phyloP scores from a whole-genome alignment of 2,329 filamentous ascomycete genomes.

The Exophiala phaeomuriformis region DNA sequence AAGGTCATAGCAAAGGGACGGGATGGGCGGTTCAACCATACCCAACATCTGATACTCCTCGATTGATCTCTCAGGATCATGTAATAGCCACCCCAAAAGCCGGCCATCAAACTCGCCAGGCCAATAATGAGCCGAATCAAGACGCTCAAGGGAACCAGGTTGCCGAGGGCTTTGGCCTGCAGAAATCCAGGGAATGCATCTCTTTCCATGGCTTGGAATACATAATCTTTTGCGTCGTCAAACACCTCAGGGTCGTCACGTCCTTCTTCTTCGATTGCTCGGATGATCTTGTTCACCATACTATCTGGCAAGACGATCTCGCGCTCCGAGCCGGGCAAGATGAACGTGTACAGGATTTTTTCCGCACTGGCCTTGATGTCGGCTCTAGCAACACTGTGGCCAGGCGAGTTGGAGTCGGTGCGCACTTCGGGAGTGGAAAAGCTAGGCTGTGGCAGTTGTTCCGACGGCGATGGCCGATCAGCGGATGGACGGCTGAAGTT shows the following conservation, averaged over 20 bases:
- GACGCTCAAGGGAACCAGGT: conserved; percentile 84
- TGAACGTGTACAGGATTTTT: conserved; percentile 97
- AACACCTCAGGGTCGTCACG: conserved; percentile 96
- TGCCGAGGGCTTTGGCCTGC: conserved; percentile 88
- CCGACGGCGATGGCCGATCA: conserved; percentile 35
- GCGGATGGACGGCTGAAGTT: conserved; percentile 20
- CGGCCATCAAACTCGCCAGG: conserved; percentile 78
- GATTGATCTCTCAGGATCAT: conserved; percentile 83
- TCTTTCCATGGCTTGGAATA: conserved; percentile 98
- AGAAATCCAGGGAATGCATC: conserved; percentile 98
- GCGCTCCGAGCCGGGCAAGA: conserved; percentile 88
- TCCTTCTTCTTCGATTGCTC: conserved; percentile 80
- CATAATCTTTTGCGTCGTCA: conserved; percentile 95
- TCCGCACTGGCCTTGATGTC: conserved; percentile 91
- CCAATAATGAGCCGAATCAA: conserved; percentile 79
- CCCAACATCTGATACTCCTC: conserved; percentile 71
- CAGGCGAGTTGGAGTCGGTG: conserved; percentile 73
- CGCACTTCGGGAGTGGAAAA: conserved; percentile 57
- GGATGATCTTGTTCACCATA: conserved; percentile 78
- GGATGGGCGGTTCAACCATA: conserved; percentile 37
- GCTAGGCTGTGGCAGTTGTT: conserved; percentile 46
- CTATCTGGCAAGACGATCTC: conserved; percentile 88
- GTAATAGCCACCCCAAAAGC: conserved; percentile 88
- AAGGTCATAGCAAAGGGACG: neutral
- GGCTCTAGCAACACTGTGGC: conserved; percentile 74